Conservation (phyloP, 2,329 filamentous ascomycete genomes). For the Pseudovirgaria hyperparasitica region DNA sequence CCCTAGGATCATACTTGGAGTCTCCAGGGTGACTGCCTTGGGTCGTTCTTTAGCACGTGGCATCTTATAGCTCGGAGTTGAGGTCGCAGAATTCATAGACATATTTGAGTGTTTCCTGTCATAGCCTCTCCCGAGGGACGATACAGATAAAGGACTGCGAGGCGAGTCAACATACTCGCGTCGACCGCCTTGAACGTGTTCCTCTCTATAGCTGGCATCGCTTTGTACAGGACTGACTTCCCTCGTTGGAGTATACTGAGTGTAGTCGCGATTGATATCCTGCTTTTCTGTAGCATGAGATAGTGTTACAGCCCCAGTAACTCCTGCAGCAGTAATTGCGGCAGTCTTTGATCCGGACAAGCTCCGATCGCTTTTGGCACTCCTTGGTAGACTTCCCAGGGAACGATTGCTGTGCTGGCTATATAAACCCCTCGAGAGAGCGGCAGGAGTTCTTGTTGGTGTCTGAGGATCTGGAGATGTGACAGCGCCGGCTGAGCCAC, state of each 20-base stretch:
- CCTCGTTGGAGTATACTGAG: slow-evolving; percentile 31
- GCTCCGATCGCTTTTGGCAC: slow-evolving; percentile 32
- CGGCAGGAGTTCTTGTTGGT: slow-evolving; percentile 47
- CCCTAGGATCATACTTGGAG: slow-evolving; percentile 36
- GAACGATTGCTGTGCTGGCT: slow-evolving; percentile 51
- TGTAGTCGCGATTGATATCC: not conserved
- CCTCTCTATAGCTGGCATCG: slow-evolving; percentile 59
- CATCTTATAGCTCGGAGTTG: slow-evolving; percentile 45
- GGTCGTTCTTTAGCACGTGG: slow-evolving; percentile 40
- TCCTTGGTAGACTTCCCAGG: slow-evolving; percentile 36
- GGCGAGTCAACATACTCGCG: too few relatives aligned
- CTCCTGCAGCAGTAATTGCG: slow-evolving; percentile 1
- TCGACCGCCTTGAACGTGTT: slow-evolving; percentile 10
- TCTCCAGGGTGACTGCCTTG: slow-evolving; percentile 39
- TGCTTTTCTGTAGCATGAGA: not conserved
- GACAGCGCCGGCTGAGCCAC: slow-evolving; percentile 40
- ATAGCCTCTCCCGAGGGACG: slow-evolving; percentile 48
- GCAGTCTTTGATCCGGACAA: slow-evolving; percentile 22
- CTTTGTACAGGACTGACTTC: slow-evolving; percentile 84
- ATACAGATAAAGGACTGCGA: slow-evolving; percentile 38
- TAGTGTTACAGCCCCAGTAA: not conserved
- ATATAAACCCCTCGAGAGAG: slow-evolving; percentile 42
- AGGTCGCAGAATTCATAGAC: slow-evolving; percentile 48
- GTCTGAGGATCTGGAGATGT: slow-evolving; percentile 48
- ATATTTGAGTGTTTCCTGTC: slow-evolving; percentile 38